phyloP scores from a whole-genome alignment of 164 flowering plant species.

The Vitis labrusca region DNA sequence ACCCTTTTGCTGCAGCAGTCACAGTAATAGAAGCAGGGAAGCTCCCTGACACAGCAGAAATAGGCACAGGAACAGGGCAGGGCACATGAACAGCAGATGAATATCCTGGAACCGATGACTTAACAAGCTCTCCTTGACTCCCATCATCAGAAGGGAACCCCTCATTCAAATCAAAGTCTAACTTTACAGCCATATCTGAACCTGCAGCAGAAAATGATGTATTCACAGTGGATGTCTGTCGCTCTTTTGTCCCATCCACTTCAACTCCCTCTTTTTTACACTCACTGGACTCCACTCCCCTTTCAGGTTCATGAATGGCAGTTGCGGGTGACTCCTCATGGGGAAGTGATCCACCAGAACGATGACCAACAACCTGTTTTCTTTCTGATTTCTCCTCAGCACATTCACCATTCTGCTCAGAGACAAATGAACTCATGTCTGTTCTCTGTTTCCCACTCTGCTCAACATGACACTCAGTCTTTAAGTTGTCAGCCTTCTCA shows the following conservation, averaged over 20 bases:
- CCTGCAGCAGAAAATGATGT: slow-evolving; percentile 30
- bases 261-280: slow-evolving; percentile 20
- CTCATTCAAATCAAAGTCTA: slow-evolving; percentile 91
- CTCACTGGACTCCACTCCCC: slow-evolving; percentile 12
- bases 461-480: slow-evolving; percentile 5
- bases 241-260: slow-evolving; percentile 38
- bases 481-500: slow-evolving; percentile 31
- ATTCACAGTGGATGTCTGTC: slow-evolving; percentile 34
- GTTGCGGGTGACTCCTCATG: slow-evolving; percentile 13
- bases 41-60: slow-evolving; percentile 36
- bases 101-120: slow-evolving; percentile 15
- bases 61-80: slow-evolving; percentile 41
- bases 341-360: slow-evolving; percentile 17
- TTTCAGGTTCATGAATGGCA: slow-evolving; percentile 23
- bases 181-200: slow-evolving; percentile 42
- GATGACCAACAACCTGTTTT: slow-evolving; percentile 24
- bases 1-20: slow-evolving; percentile 88
- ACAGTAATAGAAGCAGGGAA: slow-evolving; percentile 70
- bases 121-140: slow-evolving; percentile 41
- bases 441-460: slow-evolving; percentile 20
- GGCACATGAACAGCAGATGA: slow-evolving; percentile 33
- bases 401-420: slow-evolving; percentile 16
- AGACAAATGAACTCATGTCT: slow-evolving; percentile 12
- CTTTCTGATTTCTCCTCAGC: slow-evolving; percentile 28
- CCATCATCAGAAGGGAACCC: slow-evolving; percentile 74